Conservation (phyloP, 129 eudicot species). For the Mikania micrantha region DNA sequence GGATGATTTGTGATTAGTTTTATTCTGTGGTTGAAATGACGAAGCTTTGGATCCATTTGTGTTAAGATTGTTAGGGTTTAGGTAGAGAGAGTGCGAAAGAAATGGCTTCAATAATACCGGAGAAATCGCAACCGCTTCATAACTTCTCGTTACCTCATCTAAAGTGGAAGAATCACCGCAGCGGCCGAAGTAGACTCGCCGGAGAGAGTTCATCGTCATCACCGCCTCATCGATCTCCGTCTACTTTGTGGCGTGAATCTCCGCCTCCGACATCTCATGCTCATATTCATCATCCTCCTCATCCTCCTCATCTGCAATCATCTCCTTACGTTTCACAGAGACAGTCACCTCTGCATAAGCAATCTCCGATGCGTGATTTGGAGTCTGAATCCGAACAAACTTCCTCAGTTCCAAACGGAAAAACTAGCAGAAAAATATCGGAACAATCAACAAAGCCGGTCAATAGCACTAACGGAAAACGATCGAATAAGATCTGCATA, state of each 20-base stretch:
- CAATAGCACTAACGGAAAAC: constrained; percentile 7
- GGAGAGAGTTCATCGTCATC: constrained; percentile 23
- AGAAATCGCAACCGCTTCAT: constrained; percentile 65
- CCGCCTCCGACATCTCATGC: constrained; percentile 19
- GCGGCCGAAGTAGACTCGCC: constrained; percentile 34
- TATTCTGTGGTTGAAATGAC: background rate
- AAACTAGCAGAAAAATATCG: constrained; percentile 6
- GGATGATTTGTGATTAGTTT: background rate
- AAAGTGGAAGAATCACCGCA: constrained; percentile 61
- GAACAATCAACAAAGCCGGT: constrained; percentile 4
- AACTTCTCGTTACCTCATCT: constrained; percentile 59
- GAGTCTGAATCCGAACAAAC: constrained; percentile 35
- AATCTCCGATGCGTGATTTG: constrained; percentile 38
- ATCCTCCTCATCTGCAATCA: constrained; percentile 16
- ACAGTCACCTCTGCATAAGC: constrained; percentile 25
- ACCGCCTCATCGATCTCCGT: constrained; percentile 33
- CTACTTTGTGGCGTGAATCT: constrained; percentile 20
- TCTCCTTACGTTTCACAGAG: constrained; percentile 24
- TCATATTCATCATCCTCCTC: constrained; percentile 23
- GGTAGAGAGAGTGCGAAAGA: background rate
- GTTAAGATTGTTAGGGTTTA: constrained; percentile 21
- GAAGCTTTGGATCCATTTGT: constrained; percentile 15
- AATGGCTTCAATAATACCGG: constrained; percentile 65
- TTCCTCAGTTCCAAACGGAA: constrained; percentile 12
- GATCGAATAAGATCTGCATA: constrained; percentile 39